A percentile compares a stretch with the other conserved stretches of the same genome.
Conservation (phyloP, 805 yeast genomes). For the Kazachstania bromeliacearum region DNA sequence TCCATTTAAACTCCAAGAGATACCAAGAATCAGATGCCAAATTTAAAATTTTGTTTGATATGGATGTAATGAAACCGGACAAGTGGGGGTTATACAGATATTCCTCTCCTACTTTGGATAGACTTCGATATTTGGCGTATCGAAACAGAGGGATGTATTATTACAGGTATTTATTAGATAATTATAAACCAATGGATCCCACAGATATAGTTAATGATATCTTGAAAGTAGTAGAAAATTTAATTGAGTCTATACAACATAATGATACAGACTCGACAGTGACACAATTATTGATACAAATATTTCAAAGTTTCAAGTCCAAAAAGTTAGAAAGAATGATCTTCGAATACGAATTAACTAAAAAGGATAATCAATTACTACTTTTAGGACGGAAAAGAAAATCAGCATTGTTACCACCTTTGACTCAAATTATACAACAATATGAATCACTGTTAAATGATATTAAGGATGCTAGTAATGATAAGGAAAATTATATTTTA, state of each 20-base stretch:
- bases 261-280: constrained; percentile 57
- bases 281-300: constrained; percentile 39
- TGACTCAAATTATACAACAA: constrained; percentile 10
- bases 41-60: constrained; percentile 55
- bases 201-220: constrained; percentile 36
- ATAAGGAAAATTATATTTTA: neutral
- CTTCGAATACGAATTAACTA: constrained; percentile 49
- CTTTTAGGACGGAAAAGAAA: constrained; percentile 17
- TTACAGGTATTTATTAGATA: constrained; percentile 31
- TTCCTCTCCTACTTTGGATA: constrained; percentile 58
- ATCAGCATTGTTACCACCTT: constrained; percentile 24
- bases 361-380: constrained; percentile 23
- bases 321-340: constrained; percentile 43
- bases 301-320: constrained; percentile 42
- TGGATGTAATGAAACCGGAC: constrained; percentile 52
- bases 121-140: constrained; percentile 65
- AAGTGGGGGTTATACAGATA: constrained; percentile 29
- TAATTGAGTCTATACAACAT: constrained; percentile 54
- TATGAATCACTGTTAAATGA: constrained; percentile 11
- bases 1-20: constrained; percentile 43
- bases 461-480: constrained; percentile 9
- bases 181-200: constrained; percentile 20
- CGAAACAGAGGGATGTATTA: constrained; percentile 75
- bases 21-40: constrained; percentile 41
- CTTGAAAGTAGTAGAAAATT: constrained; percentile 45